phyloP scores from a whole-genome alignment of 495 filamentous ascomycete genomes.

The Tricharina praecox region DNA sequence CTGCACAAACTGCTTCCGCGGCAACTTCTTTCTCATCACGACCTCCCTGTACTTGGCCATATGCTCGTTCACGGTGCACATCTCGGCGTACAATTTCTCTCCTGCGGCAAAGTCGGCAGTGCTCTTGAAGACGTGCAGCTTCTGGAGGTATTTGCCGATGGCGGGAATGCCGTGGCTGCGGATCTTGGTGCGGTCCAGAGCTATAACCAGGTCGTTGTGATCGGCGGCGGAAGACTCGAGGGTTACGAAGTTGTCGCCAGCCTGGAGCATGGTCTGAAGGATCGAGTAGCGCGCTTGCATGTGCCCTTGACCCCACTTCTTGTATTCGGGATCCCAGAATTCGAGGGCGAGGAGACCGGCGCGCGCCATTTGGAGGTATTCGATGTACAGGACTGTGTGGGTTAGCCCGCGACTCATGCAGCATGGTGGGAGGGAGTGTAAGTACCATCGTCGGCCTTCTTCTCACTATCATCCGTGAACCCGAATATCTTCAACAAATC shows the following conservation, averaged over 20 bases:
- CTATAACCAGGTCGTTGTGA: slow-evolving; percentile 62
- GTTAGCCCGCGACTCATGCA: neutral
- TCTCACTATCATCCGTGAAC: slow-evolving; percentile 60
- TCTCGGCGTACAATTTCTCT: slow-evolving; percentile 58
- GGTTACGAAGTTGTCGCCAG: slow-evolving; percentile 65
- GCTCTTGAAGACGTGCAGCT: slow-evolving; percentile 81
- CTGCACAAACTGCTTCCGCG: slow-evolving; percentile 91
- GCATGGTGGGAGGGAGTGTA: neutral
- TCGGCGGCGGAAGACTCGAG: slow-evolving; percentile 58
- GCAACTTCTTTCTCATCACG: slow-evolving; percentile 73
- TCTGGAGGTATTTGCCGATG: slow-evolving; percentile 76
- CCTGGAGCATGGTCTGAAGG: slow-evolving; percentile 63
- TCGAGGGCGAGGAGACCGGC: slow-evolving; percentile 73
- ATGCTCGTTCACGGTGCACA: slow-evolving; percentile 60
- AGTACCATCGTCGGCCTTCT: slow-evolving; percentile 64
- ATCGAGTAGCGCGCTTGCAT: slow-evolving; percentile 92
- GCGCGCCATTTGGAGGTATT: slow-evolving; percentile 82
- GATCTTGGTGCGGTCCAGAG: slow-evolving; percentile 71
- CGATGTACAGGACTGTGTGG: slow-evolving; percentile 48
- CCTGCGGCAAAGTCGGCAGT: slow-evolving; percentile 69
- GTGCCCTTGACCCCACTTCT: slow-evolving; percentile 90
- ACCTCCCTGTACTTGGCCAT: slow-evolving; percentile 60
- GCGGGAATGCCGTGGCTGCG: slow-evolving; percentile 49
- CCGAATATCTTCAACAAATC: slow-evolving; percentile 79
- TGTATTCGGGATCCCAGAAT: slow-evolving; percentile 35